A percentile compares a stretch with the other conserved stretches of the same genome.
Evolutionary conservation across 352 stramenopile genomes (phyloP).

Genomic region (Thalassiosira exigua): DNA sequence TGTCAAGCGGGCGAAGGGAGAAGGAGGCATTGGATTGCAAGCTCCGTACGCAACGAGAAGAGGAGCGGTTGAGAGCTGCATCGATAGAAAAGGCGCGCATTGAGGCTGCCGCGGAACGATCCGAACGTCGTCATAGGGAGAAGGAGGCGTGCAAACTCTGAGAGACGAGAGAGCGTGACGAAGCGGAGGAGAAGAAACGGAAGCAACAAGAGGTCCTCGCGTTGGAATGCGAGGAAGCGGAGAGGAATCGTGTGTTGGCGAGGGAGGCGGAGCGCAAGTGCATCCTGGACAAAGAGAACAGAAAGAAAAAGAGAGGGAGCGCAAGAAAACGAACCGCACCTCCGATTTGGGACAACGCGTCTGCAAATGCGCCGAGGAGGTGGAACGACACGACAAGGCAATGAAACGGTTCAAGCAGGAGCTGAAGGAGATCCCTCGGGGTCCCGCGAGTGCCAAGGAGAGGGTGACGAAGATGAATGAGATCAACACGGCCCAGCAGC

Average conservation of each 20-base stretch:
- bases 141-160: conserved; percentile 1
- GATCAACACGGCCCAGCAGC: not conserved
- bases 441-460: not conserved
- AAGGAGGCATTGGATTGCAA: no score
- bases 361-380: not conserved
- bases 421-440: conserved; percentile 10
- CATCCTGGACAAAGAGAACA: not conserved
- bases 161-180: not conserved
- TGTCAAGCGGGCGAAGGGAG: no score
- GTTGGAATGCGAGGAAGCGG: not conserved
- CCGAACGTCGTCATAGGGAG: not conserved
- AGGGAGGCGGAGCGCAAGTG: conserved; percentile 2
- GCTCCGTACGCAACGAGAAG: not conserved
- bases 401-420: not conserved
- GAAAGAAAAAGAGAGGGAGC: conserved; percentile 17
- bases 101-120: not conserved
- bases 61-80: not conserved
- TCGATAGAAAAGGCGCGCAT: conserved; percentile 7
- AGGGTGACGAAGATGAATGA: conserved; percentile 19
- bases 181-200: conserved; percentile 5
- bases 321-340: not conserved
- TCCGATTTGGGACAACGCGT: not conserved
- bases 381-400: not conserved
- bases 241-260: not conserved
- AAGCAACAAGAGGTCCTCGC: not conserved